Percentiles rank a stretch among this genome's conserved stretches.
Conservation (phyloP, 495 filamentous ascomycete genomes). For the Oleoguttula mirabilis region DNA sequence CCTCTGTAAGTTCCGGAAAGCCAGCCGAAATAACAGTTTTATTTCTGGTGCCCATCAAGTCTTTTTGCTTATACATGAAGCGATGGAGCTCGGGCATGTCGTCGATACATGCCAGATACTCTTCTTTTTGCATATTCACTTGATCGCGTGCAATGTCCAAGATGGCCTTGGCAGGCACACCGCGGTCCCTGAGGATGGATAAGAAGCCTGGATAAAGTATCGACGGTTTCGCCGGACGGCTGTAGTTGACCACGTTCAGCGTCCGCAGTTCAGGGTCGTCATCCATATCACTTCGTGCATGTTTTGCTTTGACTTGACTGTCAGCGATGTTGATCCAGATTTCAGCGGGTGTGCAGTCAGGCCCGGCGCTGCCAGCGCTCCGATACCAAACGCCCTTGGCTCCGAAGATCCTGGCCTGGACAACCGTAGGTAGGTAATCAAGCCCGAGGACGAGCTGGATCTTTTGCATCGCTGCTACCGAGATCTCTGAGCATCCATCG, state of each 20-base stretch:
- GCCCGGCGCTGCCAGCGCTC: slow-evolving; percentile 28
- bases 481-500: slow-evolving; percentile 26
- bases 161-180: slow-evolving; percentile 43
- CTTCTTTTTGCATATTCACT: slow-evolving; percentile 46
- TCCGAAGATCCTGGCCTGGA: slow-evolving; percentile 72
- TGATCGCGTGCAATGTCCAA: slow-evolving; percentile 45
- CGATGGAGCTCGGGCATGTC: slow-evolving; percentile 2
- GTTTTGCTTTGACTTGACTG: slow-evolving; percentile 70
- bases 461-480: slow-evolving; percentile 18
- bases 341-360: slow-evolving; percentile 22
- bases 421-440: slow-evolving; percentile 47
- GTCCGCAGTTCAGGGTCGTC: slow-evolving; percentile 43
- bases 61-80: slow-evolving; percentile 1
- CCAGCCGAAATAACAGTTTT: background rate
- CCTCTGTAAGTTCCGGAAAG: background rate
- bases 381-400: slow-evolving; percentile 89
- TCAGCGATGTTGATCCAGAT: slow-evolving; percentile 66
- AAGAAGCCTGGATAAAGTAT: slow-evolving; percentile 69
- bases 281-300: slow-evolving; percentile 30
- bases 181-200: slow-evolving; percentile 58
- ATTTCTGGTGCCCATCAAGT: background rate
- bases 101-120: slow-evolving; percentile 39
- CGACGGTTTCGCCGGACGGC: slow-evolving; percentile 49
- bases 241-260: slow-evolving; percentile 59
- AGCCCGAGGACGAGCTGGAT: slow-evolving; percentile 9